Evolutionary conservation across 331 rosid genomes (phyloP), one percentile per base, ranked within the genome.

Genomic region (Cucumis variabilis): DNA sequence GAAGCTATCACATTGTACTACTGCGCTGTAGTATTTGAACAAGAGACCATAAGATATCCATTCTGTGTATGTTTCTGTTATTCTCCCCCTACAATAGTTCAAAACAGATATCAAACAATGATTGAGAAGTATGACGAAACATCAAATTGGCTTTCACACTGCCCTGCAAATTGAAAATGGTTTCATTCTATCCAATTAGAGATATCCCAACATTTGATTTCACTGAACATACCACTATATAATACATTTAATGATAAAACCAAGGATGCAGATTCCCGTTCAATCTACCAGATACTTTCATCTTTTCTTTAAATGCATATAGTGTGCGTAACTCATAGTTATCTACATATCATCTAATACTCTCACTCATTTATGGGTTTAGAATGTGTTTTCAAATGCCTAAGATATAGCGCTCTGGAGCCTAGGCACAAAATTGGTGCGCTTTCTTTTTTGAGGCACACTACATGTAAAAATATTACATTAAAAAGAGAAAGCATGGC

Each of bases 11-110:
- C 76, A 85, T 55, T 50, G 92, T 84, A 88, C 90, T 91, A 91
- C 92, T 93, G 86, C 96, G 95, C 89, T 97, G 98, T 91, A 97
- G 88, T 91, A 95, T 90, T 85, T 97, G 98, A 89, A 95, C 98
- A 88, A 97, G 98, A n/a, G 98, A 93, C 98, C 99, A 97, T 90
- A 97, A 85, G 88, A 97, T 93, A 89, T 97, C 98, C 98, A 97
- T 92, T 67, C 99, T 92, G 93, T 93, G 98, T 82, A 97, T 86
- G 89, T 84, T 97, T 88, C 93, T 89, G 92, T 92, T 93, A 92
- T 94, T 92, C 88, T 94, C 95, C 77, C 94, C 98, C 98, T 97
- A 97, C 85, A 88, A 72, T 77, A 14, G 87, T 77, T 88, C 51
- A 82, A 58, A 58, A 23, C 68, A 73, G 62, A 71, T 41, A 55